Evolutionary conservation across 192 early-diverging fungal genomes (phyloP).

Genomic region (Thamnidium elegans): DNA sequence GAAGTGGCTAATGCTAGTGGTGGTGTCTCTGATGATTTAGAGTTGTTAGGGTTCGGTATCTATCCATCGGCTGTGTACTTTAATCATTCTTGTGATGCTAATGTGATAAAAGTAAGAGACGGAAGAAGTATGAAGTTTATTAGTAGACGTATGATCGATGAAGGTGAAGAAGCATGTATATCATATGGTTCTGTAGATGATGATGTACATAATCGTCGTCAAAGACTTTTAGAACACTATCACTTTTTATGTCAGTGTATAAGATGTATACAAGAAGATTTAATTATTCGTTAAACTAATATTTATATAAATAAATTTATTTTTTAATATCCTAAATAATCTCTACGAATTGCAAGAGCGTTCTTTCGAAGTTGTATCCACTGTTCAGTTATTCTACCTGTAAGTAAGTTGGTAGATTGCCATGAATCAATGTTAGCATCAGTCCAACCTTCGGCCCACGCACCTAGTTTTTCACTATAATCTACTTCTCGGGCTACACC

Average conservation of each 20-base stretch:
- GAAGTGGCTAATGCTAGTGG: neutral
- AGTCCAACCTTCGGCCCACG: constrained; percentile 32
- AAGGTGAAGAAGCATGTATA: constrained; percentile 61
- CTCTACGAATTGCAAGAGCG: constrained; percentile 18
- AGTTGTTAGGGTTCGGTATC: constrained; percentile 57
- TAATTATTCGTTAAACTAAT: neutral
- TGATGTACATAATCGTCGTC: constrained; percentile 35
- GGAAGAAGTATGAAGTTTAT: constrained; percentile 50
- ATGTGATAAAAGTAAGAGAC: constrained; percentile 45
- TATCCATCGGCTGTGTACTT: constrained; percentile 65
- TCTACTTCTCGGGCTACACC: constrained; percentile 19
- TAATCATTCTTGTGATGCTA: constrained; percentile 66
- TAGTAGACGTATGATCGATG: constrained; percentile 34
- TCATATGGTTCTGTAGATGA: constrained; percentile 58
- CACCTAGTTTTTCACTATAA: constrained; percentile 30
- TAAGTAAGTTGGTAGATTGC: neutral
- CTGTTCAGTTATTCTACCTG: constrained; percentile 13
- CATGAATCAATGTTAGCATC: constrained; percentile 2
- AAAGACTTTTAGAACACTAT: constrained; percentile 53
- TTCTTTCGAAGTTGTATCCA: constrained; percentile 23
- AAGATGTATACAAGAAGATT: constrained; percentile 49
- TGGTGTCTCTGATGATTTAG: constrained; percentile 34
- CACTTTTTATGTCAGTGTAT: constrained; percentile 59
- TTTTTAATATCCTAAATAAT: constrained; percentile 33
- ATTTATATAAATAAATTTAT: neutral